Evolutionary conservation across 2,329 filamentous ascomycete species (phyloP), one percentile per base, ranked within the genome.

Genomic region (Nigrospora osmanthi): DNA sequence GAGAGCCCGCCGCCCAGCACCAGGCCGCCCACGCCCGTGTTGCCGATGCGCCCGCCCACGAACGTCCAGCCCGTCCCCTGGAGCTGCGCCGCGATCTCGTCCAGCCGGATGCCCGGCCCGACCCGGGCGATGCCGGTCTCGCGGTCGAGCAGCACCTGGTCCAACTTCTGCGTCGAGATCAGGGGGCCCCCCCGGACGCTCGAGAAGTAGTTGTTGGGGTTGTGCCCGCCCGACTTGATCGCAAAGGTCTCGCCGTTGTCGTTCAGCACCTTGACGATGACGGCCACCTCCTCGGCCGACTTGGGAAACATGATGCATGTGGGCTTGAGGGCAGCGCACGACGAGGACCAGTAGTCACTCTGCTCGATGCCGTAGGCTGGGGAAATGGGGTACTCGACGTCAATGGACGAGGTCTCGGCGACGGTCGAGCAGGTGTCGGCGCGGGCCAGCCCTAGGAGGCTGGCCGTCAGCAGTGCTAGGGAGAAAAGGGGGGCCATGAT

Each of bases 161-260:
- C 58, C n/a, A 71, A 62, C 13, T 67, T 57, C 44, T 62, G 62
- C 11, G 74, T 64, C 10, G 74, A 74, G 46, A 81, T 70, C 11
- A 75, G 57, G 1, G 75, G 61, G 0, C 73, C 75, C 0, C 61
- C 68, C 7, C 66, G 55, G 34, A 74, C 71, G 50, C 69, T 80
- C 0, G 75, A 69, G 33, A 69, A 72, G 46, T 71, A 70, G 11
- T 71, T 64, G 54, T 78, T 77, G 6, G 75, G 71, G 44, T 72
- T 75, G 58, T 81, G 77, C 1, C 78, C 78, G 15, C 77, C 78
- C n/a, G 72, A 73, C 49, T 76, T 74, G 50, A 78, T 62, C 7
- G 77, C 76, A 51, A 81, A 81, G 4, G 51, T 58, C 41, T 71
- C 72, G 4, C 64, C 58, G 31, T 67, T 67, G 36, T 69, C 60